These are phyloP conservation scores for Termitomyces sp. DNA, from an alignment of 1,284 basidiomycete genomes.

Conservation along the genomic window DNA sequence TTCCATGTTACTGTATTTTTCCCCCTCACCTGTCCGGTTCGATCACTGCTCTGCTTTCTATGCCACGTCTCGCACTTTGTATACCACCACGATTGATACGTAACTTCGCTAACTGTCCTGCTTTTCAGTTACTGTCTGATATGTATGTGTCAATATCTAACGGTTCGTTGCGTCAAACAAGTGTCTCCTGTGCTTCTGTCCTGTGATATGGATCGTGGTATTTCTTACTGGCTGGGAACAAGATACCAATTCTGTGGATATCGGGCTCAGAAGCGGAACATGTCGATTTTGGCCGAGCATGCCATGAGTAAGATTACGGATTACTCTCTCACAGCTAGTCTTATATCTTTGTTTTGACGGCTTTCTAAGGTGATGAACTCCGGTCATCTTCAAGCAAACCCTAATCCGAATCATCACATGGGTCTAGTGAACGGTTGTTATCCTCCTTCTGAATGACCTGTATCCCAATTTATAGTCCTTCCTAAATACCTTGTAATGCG, in stretches of 20 bases:
- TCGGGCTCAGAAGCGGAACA: background rate
- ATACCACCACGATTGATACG: conserved; percentile 13
- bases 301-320: background rate
- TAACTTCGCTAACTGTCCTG: conserved; percentile 4
- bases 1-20: background rate
- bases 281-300: background rate
- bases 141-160: conserved; percentile 20
- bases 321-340: background rate
- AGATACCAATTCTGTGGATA: background rate
- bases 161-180: conserved; percentile 4
- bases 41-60: conserved; percentile 3
- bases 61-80: background rate
- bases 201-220: background rate
- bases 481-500: background rate
- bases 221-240: background rate
- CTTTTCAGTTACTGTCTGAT: conserved; percentile 8
- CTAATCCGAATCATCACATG: too few relatives aligned
- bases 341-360: background rate
- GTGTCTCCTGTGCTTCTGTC: background rate
- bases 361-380: background rate
- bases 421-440: too few relatives aligned
- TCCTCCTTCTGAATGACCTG: too few relatives aligned
- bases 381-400: background rate
- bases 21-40: background rate
- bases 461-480: background rate